Percentiles rank a stretch among this genome's conserved stretches.
phyloP scores from a whole-genome alignment of 164 flowering plant genomes.

The Macadamia integrifolia region DNA sequence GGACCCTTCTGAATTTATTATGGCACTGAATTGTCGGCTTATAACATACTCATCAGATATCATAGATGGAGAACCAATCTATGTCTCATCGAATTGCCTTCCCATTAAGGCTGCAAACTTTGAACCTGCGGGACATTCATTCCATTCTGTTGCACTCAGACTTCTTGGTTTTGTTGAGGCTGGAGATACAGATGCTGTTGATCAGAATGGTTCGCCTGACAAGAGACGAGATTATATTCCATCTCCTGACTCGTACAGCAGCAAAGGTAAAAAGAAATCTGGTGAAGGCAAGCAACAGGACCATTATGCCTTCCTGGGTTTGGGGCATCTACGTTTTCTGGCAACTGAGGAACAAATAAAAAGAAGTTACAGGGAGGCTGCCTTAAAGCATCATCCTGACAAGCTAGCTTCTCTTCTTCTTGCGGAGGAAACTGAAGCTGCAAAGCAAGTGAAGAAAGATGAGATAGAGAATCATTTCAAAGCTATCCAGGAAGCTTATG shows the following conservation, averaged over 20 bases:
- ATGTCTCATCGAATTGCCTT: slow-evolving; percentile 65
- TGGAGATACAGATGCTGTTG: slow-evolving; percentile 29
- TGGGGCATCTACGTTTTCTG: slow-evolving; percentile 78
- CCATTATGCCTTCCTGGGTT: slow-evolving; percentile 86
- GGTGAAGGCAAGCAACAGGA: slow-evolving; percentile 65
- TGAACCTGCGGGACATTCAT: slow-evolving; percentile 91
- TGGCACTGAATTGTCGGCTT: slow-evolving; percentile 25
- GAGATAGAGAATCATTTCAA: slow-evolving; percentile 85
- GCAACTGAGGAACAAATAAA: slow-evolving; percentile 58
- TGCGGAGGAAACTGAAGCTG: slow-evolving; percentile 78
- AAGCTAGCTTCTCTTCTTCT: slow-evolving; percentile 68
- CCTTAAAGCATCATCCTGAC: slow-evolving; percentile 52
- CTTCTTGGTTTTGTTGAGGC: slow-evolving; percentile 50
- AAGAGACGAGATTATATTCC: slow-evolving; percentile 46
- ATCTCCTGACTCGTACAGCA: slow-evolving; percentile 67
- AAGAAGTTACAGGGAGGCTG: slow-evolving; percentile 56
- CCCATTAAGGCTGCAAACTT: slow-evolving; percentile 54
- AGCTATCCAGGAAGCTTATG: slow-evolving; percentile 85
- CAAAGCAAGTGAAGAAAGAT: slow-evolving; percentile 82
- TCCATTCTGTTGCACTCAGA: slow-evolving; percentile 68
- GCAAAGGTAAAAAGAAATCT: slow-evolving; percentile 80
- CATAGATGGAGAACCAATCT: slow-evolving; percentile 64
- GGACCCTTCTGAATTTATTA: slow-evolving; percentile 1
- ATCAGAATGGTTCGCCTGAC: slow-evolving; percentile 25
- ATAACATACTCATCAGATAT: slow-evolving; percentile 69